These are phyloP conservation scores for Fusarium sp. DNA, from an alignment of 2,329 filamentous ascomycete genomes.

Conservation along the genomic window DNA sequence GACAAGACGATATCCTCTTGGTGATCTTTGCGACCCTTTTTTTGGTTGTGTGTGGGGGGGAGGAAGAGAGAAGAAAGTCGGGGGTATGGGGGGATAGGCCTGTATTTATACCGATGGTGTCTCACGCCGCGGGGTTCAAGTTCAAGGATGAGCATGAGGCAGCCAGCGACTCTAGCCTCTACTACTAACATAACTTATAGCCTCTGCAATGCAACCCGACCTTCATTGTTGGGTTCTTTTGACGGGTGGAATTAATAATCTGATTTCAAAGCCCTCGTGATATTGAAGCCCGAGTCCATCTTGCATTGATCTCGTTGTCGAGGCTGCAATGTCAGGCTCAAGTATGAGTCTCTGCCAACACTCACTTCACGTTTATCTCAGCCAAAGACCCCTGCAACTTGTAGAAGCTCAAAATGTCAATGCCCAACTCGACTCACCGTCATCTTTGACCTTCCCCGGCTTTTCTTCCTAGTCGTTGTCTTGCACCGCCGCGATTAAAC, in stretches of 20 bases:
- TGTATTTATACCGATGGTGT: slow-evolving; percentile 39
- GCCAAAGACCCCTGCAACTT: background rate
- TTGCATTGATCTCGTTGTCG: slow-evolving; percentile 10
- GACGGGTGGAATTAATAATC: background rate
- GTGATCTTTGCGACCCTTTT: slow-evolving; percentile 67
- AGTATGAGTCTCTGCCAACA: background rate
- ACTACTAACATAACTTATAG: background rate
- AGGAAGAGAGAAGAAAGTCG: slow-evolving; percentile 49
- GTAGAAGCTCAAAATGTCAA: slow-evolving; percentile 4
- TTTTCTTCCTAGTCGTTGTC: slow-evolving; percentile 6
- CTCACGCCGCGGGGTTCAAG: slow-evolving; percentile 25
- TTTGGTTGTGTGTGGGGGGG: slow-evolving; percentile 63
- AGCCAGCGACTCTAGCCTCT: background rate
- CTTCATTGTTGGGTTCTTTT: background rate
- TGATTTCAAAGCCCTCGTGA: slow-evolving; percentile 5
- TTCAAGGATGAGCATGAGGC: slow-evolving; percentile 15
- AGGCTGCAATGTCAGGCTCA: slow-evolving; percentile 6
- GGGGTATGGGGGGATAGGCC: slow-evolving; percentile 22
- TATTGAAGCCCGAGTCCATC: background rate
- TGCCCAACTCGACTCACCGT: slow-evolving; percentile 29
- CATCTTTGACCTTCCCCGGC: slow-evolving; percentile 9
- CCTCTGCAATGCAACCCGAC: slow-evolving; percentile 9
- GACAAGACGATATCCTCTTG: slow-evolving; percentile 62
- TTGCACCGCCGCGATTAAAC: slow-evolving; percentile 16
- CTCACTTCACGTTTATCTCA: background rate